Evolutionary conservation across 2,329 filamentous ascomycete species (phyloP).

Genomic region (Phialophora verrucosa): DNA sequence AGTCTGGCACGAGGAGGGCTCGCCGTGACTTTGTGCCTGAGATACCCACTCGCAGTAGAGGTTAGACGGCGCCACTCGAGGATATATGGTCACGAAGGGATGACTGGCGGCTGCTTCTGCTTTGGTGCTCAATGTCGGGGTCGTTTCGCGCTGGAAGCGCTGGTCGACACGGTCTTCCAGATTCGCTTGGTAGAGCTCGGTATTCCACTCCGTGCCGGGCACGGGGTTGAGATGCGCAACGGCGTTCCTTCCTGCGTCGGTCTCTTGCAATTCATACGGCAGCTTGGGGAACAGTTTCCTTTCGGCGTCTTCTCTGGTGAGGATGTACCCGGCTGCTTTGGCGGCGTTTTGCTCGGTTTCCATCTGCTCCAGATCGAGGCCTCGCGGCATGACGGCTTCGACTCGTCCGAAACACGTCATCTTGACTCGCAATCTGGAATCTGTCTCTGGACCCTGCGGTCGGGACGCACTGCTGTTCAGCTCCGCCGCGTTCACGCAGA

Average conservation of each 20-base stretch:
- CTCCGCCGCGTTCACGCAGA: slow-evolving; percentile 28
- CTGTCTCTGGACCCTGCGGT: not conserved
- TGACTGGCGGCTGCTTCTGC: slow-evolving; percentile 13
- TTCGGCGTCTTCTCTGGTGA: slow-evolving; percentile 21
- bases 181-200: slow-evolving; percentile 7
- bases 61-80: slow-evolving; percentile 24
- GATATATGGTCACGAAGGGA: slow-evolving; percentile 32
- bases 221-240: slow-evolving; percentile 7
- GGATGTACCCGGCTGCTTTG: not conserved
- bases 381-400: slow-evolving; percentile 32
- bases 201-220: slow-evolving; percentile 29
- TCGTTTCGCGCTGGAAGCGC: not conserved
- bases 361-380: slow-evolving; percentile 18
- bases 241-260: slow-evolving; percentile 14
- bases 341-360: slow-evolving; percentile 9
- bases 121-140: not conserved
- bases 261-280: slow-evolving; percentile 26
- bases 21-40: not conserved
- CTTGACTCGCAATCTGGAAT: slow-evolving; percentile 25
- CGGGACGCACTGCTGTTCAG: slow-evolving; percentile 5
- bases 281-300: slow-evolving; percentile 21
- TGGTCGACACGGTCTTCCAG: not conserved
- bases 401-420: slow-evolving; percentile 38
- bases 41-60: slow-evolving; percentile 33
- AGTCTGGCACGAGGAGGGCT: not conserved